Evolutionary conservation across 2,329 filamentous ascomycete genomes (phyloP), one percentile per base, ranked within the genome.

Genomic region (Bipolaris zeicola): DNA sequence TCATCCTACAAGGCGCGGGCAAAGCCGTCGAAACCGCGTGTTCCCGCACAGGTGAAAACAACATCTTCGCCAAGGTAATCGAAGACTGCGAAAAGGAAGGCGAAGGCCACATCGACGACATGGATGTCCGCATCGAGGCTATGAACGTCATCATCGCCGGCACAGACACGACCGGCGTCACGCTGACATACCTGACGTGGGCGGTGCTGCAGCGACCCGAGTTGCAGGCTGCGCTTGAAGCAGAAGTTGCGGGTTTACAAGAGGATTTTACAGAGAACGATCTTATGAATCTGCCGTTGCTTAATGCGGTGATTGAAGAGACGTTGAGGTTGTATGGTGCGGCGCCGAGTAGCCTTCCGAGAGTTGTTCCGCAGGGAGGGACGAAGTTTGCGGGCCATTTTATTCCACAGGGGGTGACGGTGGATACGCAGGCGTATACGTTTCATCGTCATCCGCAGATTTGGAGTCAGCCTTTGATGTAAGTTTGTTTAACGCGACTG

Each of bases 281-380:
- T n/a, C 56, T 78, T 0, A 73, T 74, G 10, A 48, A 44, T 2
- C 64, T 75, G 2, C 71, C 75, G 4, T 31, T 77, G 4, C 67
- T 79, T 2, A 71, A 77, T 33, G 70, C 71, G 0, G 72, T 76
- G 13, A 75, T 79, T 33, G 63, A 76, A n/a, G 78, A 80, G 51
- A 76, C 77, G 1, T 56, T 78, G 0, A 63, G 77, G 8, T 56
- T 78, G 0, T 76, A 75, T 46, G 68, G 70, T 26, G 70, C 74
- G 14, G 76, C 71, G 6, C 75, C 75, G 2, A 70, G 66, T 22
- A 71, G 65, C 44, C 57, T 78, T 5, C 76, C 76, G 3, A 67
- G 77, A n/a, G 69, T 74, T 0, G 71, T 74, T 0, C 77, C 77
- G 3, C 47, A 63, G n/a, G 72, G 71, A 11, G 77, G 77, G 1